These are phyloP conservation scores for Escovopsis sp. DNA, from an alignment of 2,329 filamentous ascomycete species.

Conservation along the genomic window DNA sequence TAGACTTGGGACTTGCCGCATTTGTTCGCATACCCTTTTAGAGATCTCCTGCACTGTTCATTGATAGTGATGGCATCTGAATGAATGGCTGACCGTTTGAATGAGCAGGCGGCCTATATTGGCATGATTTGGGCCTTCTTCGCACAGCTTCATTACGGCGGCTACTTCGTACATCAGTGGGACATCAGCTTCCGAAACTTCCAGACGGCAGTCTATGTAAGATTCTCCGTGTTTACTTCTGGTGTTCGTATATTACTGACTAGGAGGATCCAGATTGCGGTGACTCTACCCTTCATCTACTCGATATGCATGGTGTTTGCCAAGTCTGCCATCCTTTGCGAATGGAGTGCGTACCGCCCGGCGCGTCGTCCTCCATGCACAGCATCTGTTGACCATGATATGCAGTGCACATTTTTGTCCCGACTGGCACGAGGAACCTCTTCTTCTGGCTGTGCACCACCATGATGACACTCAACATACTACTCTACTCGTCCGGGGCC, in stretches of 20 bases:
- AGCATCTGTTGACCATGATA: neutral
- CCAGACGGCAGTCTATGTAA: neutral
- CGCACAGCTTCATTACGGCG: neutral
- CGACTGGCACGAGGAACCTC: constrained; percentile 4
- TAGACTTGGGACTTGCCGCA: neutral
- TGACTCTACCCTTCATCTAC: neutral
- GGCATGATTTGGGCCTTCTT: neutral
- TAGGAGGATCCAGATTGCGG: neutral
- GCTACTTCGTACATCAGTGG: neutral
- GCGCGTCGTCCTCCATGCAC: neutral
- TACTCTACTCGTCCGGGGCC: constrained; percentile 9
- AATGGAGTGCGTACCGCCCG: constrained; percentile 3
- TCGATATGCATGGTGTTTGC: constrained; percentile 1
- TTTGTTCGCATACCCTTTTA: neutral
- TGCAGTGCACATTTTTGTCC: constrained; percentile 5
- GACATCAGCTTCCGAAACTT: neutral
- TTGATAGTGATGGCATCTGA: neutral
- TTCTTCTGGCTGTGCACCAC: constrained; percentile 12
- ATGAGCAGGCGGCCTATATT: neutral
- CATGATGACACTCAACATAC: constrained; percentile 9
- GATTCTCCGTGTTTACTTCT: neutral
- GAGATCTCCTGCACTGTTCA: neutral
- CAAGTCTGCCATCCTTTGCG: constrained; percentile 7
- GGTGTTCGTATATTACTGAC: neutral
- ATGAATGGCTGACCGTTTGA: too few species aligned